phyloP scores from a whole-genome alignment of 495 filamentous ascomycete genomes.

The Aspergillus bertholletiae region DNA sequence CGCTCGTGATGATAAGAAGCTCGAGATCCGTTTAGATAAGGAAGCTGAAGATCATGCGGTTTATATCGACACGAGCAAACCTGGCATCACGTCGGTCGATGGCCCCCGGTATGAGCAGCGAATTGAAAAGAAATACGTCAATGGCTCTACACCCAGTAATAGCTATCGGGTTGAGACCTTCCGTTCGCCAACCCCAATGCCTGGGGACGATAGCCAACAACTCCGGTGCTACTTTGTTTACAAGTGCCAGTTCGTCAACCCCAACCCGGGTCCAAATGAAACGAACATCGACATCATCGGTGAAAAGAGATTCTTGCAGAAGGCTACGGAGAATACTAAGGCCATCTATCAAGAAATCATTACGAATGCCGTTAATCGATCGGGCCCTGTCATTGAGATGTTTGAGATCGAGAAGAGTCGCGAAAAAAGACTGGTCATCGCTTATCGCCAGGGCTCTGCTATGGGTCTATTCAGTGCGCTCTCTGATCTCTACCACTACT shows the following conservation, averaged over 20 bases:
- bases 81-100: conserved; percentile 67
- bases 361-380: conserved; percentile 72
- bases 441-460: conserved; percentile 88
- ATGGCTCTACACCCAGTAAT: conserved; percentile 58
- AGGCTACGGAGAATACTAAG: conserved; percentile 93
- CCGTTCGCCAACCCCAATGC: conserved; percentile 71
- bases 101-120: conserved; percentile 90
- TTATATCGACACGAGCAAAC: conserved; percentile 95
- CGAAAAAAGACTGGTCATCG: conserved; percentile 91
- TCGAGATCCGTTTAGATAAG: conserved; percentile 94
- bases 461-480: conserved; percentile 92
- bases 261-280: conserved; percentile 66
- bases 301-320: conserved; percentile 90
- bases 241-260: conserved; percentile 84
- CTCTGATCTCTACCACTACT: conserved; percentile 97
- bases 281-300: conserved; percentile 87
- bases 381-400: conserved; percentile 94
- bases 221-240: conserved; percentile 98
- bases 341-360: conserved; percentile 92
- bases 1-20: conserved; percentile 85
- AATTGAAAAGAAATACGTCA: conserved; percentile 92
- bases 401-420: conserved; percentile 88
- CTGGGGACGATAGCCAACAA: conserved; percentile 70
- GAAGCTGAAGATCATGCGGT: conserved; percentile 93
- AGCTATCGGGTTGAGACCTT: conserved; percentile 96